phyloP scores from a whole-genome alignment of 1,284 basidiomycete species.

The Cryptococcus amylolentus region DNA sequence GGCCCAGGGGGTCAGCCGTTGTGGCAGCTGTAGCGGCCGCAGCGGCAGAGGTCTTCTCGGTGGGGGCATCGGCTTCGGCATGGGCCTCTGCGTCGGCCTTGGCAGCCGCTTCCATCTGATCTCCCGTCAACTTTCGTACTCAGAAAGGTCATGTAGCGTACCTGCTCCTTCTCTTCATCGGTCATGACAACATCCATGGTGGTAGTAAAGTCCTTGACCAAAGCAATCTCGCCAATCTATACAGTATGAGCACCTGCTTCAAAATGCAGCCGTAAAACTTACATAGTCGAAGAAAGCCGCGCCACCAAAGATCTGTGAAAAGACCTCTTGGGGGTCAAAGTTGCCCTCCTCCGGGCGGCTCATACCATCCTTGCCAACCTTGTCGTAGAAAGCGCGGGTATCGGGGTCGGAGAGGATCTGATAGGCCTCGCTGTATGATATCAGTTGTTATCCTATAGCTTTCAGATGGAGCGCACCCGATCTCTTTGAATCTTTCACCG shows the following conservation, averaged over 20 bases:
- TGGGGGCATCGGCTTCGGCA: constrained; percentile 24
- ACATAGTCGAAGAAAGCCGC: constrained; percentile 69
- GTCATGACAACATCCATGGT: constrained; percentile 56
- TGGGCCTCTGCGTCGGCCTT: constrained; percentile 53
- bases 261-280: constrained; percentile 44
- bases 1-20: constrained; percentile 13
- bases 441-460: neutral
- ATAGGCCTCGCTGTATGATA: constrained; percentile 72
- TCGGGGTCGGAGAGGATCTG: constrained; percentile 83
- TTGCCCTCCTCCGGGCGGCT: constrained; percentile 38
- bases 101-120: constrained; percentile 64
- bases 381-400: constrained; percentile 86
- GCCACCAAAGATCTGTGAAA: constrained; percentile 86
- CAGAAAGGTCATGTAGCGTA: too few species aligned
- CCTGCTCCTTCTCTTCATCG: constrained; percentile 76
- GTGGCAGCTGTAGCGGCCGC: constrained; percentile 23
- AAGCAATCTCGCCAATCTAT: constrained; percentile 85
- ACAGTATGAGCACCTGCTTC: constrained; percentile 1
- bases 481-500: constrained; percentile 89
- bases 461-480: constrained; percentile 59
- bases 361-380: constrained; percentile 69
- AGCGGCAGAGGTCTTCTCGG: constrained; percentile 28
- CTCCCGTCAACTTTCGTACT: too few species aligned
- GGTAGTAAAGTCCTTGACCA: constrained; percentile 64
- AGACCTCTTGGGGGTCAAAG: constrained; percentile 84